These are phyloP conservation scores for Musa itinerans DNA, from an alignment of 176 grass and related monocot species.

Conservation along the genomic window DNA sequence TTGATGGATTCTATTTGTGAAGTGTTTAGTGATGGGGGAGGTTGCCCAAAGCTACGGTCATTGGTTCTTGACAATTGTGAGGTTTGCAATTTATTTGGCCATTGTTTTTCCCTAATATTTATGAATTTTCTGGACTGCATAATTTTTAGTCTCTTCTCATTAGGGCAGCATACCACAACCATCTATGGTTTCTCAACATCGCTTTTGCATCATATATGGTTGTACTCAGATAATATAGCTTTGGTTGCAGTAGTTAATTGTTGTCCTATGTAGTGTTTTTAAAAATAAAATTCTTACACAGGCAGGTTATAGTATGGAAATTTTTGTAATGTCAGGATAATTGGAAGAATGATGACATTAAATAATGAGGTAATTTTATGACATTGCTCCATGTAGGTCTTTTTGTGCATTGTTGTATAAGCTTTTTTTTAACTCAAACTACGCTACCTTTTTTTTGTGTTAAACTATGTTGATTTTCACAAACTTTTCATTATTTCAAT, in stretches of 20 bases:
- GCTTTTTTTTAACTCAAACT: too few relatives aligned
- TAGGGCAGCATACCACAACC: not conserved
- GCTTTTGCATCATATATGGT: not conserved
- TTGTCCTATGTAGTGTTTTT: too few relatives aligned
- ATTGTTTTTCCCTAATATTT: not conserved
- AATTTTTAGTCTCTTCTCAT: not conserved
- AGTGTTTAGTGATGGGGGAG: conserved; percentile 90
- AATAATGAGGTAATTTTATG: not conserved
- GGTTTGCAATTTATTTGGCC: conserved; percentile 35
- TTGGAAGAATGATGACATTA: not conserved
- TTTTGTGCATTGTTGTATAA: not conserved
- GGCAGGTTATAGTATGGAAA: not conserved
- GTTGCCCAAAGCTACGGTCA: conserved; percentile 78
- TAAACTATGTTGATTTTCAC: too few relatives aligned
- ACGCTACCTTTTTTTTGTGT: too few relatives aligned
- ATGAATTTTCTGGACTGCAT: not conserved
- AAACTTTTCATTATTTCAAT: too few relatives aligned
- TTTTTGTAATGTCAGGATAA: not conserved
- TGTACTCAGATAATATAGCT: too few relatives aligned
- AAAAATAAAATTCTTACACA: not conserved
- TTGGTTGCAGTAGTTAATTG: too few relatives aligned
- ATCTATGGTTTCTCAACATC: not conserved
- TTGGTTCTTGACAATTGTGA: conserved; percentile 96
- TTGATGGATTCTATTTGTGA: conserved; percentile 79
- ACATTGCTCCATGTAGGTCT: not conserved